phyloP scores from a whole-genome alignment of 1,139 yeast genomes.

The Blastobotrys petasosporus region DNA sequence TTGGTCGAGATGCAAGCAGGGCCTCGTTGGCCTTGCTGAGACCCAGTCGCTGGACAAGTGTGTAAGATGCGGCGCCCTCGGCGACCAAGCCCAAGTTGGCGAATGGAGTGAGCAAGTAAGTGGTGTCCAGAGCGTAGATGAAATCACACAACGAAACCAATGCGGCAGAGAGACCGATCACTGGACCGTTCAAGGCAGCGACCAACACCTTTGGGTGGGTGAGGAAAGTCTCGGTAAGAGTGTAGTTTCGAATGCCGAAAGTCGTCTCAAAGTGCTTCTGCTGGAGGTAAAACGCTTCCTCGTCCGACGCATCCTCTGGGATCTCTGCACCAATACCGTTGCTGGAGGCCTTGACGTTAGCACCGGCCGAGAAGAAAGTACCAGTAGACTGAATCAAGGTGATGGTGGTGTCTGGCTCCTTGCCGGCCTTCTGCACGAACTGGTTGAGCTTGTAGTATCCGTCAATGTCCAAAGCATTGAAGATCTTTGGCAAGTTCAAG shows the following conservation, averaged over 20 bases:
- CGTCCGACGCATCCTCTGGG: slow-evolving; percentile 19
- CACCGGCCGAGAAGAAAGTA: slow-evolving; percentile 80
- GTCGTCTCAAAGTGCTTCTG: slow-evolving; percentile 16
- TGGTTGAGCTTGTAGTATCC: slow-evolving; percentile 63
- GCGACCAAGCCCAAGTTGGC: slow-evolving; percentile 78
- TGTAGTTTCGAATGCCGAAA: slow-evolving; percentile 66
- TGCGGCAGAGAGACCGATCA: slow-evolving; percentile 72
- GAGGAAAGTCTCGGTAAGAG: slow-evolving; percentile 61
- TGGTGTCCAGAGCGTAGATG: slow-evolving; percentile 61
- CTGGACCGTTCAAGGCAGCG: slow-evolving; percentile 83
- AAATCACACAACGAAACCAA: slow-evolving; percentile 71
- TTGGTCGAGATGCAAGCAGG: slow-evolving; percentile 60
- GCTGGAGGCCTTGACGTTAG: slow-evolving; percentile 49
- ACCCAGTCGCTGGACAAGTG: slow-evolving; percentile 67
- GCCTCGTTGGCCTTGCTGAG: slow-evolving; percentile 71
- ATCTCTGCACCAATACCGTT: slow-evolving; percentile 18
- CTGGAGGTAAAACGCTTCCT: slow-evolving; percentile 24
- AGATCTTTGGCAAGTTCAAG: slow-evolving; percentile 53
- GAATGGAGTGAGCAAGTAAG: slow-evolving; percentile 68
- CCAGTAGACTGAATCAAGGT: slow-evolving; percentile 73
- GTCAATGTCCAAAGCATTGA: slow-evolving; percentile 63
- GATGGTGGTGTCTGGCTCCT: slow-evolving; percentile 56
- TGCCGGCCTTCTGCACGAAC: slow-evolving; percentile 57
- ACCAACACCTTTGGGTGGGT: slow-evolving; percentile 69
- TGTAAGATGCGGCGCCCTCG: slow-evolving; percentile 73